Evolutionary conservation across 2,329 filamentous ascomycete species (phyloP).

Genomic region (Mollisiaceae sp.): DNA sequence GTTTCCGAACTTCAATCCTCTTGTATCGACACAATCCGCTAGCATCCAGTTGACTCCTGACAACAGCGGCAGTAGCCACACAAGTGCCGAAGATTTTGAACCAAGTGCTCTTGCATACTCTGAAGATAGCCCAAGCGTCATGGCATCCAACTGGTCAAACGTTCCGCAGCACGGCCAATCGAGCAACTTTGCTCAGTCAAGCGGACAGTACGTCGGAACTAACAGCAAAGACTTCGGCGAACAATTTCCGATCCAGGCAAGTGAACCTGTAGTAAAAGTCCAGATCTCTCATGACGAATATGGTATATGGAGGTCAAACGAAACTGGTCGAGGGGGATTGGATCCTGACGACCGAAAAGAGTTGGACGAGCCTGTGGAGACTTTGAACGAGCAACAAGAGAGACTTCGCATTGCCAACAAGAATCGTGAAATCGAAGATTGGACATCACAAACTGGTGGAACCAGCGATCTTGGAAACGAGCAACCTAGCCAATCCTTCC

Average conservation of each 20-base stretch:
- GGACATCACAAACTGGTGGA: slow-evolving; percentile 38
- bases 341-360: slow-evolving; percentile 38
- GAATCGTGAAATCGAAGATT: slow-evolving; percentile 43
- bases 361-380: slow-evolving; percentile 35
- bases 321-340: slow-evolving; percentile 38
- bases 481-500: slow-evolving; percentile 30
- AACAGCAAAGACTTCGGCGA: slow-evolving; percentile 21
- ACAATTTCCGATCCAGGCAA: slow-evolving; percentile 23
- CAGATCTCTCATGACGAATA: slow-evolving; percentile 34
- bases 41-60: slow-evolving; percentile 41
- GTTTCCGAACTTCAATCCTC: slow-evolving; percentile 27
- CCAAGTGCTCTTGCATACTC: slow-evolving; percentile 34
- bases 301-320: slow-evolving; percentile 36
- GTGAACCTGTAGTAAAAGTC: slow-evolving; percentile 12
- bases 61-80: slow-evolving; percentile 42
- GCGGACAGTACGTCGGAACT: slow-evolving; percentile 18
- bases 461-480: slow-evolving; percentile 33
- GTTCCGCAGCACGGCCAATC: slow-evolving; percentile 22
- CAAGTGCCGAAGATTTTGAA: slow-evolving; percentile 39
- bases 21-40: slow-evolving; percentile 18
- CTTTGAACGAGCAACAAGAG: slow-evolving; percentile 42
- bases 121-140: slow-evolving; percentile 35
- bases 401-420: slow-evolving; percentile 38
- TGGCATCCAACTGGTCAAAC: slow-evolving; percentile 35
- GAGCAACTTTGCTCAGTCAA: slow-evolving; percentile 22